These are phyloP conservation scores for Acidomyces sp. DNA, from an alignment of 495 filamentous ascomycete species.

Conservation along the genomic window DNA sequence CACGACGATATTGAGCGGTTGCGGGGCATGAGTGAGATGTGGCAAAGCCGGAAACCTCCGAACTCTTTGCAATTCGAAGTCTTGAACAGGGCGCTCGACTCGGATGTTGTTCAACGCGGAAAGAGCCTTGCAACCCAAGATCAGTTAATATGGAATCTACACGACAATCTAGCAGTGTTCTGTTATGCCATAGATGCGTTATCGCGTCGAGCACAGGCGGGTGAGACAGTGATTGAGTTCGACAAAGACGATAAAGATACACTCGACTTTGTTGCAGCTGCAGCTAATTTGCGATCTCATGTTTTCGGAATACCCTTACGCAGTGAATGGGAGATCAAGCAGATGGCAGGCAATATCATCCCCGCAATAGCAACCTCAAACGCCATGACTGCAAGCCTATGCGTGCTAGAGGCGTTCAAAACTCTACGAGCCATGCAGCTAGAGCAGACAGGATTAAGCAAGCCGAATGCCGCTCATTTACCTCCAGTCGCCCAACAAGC, in stretches of 20 bases:
- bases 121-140: constrained; percentile 47
- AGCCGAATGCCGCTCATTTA: constrained; percentile 31
- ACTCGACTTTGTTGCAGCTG: constrained; percentile 84
- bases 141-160: constrained; percentile 64
- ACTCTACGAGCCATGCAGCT: constrained; percentile 43
- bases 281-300: constrained; percentile 73
- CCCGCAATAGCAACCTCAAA: constrained; percentile 97
- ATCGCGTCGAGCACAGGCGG: constrained; percentile 53
- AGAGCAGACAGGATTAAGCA: constrained; percentile 39
- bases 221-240: constrained; percentile 60
- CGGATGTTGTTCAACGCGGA: constrained; percentile 36
- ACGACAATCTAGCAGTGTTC: constrained; percentile 79
- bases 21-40: constrained; percentile 89
- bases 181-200: constrained; percentile 66
- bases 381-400: constrained; percentile 86
- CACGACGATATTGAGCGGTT: constrained; percentile 70
- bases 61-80: constrained; percentile 54
- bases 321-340: constrained; percentile 93
- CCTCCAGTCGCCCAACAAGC: neutral
- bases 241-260: constrained; percentile 97
- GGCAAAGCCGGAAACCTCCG: constrained; percentile 70
- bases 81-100: neutral
- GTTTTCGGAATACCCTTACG: constrained; percentile 76
- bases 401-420: constrained; percentile 87
- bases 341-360: constrained; percentile 99